Percentiles rank a stretch among this genome's conserved stretches.
phyloP scores from a whole-genome alignment of 345 rosid genomes.

The Alliaria petiolata region DNA sequence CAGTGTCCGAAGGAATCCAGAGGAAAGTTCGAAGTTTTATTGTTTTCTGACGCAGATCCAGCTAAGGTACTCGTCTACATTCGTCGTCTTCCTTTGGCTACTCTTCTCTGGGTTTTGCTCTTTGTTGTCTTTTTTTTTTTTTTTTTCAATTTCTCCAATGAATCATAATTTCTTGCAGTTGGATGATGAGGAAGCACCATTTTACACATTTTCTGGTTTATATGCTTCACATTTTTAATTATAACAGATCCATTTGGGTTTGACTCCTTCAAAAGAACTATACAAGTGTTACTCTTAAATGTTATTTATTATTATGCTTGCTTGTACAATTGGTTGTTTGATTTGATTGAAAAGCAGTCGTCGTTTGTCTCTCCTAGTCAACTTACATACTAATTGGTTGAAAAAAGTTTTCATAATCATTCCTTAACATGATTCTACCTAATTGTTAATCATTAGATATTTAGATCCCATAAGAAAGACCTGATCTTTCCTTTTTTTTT shows the following conservation, averaged over 20 bases:
- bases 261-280: neutral
- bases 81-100: neutral
- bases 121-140: neutral
- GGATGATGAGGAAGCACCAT: neutral
- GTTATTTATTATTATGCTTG: neutral
- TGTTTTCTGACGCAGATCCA: neutral
- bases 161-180: slow-evolving; percentile 3
- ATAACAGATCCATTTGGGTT: slow-evolving; percentile 1
- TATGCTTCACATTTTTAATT: neutral
- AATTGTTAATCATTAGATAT: neutral
- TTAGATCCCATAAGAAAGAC: slow-evolving; percentile 4
- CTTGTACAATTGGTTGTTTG: neutral
- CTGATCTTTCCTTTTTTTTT: neutral
- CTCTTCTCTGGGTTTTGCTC: neutral
- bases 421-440: neutral
- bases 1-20: slow-evolving; percentile 4
- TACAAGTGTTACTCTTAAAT: neutral
- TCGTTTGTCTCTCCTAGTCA: neutral
- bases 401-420: neutral
- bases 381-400: neutral
- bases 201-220: neutral
- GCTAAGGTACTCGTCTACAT: slow-evolving; percentile 12
- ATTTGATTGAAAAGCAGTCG: neutral
- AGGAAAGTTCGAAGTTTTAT: neutral
- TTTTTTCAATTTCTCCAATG: neutral